Percentiles rank a stretch among this genome's conserved stretches.
Evolutionary conservation across 352 stramenopile species (phyloP).

Genomic region (Aphanomyces euteiches): DNA sequence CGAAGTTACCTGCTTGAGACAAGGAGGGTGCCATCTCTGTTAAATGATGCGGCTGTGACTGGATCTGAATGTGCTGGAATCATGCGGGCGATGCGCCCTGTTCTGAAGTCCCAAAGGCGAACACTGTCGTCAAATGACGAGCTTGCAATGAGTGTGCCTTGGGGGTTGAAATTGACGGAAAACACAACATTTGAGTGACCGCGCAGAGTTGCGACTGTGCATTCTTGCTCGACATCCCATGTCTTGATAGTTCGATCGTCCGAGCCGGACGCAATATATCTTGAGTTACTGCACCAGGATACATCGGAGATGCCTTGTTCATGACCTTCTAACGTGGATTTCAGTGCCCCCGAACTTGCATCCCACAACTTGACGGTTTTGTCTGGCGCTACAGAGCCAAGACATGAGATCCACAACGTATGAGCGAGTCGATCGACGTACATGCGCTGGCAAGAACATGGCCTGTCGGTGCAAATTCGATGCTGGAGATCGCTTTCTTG

Average conservation of each 20-base stretch:
- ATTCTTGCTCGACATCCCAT: conserved; percentile 90
- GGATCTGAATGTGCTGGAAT: conserved; percentile 93
- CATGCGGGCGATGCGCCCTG: conserved; percentile 80
- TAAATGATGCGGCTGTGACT: conserved; percentile 93
- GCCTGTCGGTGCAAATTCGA: conserved; percentile 60
- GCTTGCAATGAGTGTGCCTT: conserved; percentile 87
- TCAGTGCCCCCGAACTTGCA: conserved; percentile 34
- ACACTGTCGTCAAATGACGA: conserved; percentile 94
- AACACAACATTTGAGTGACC: conserved; percentile 95
- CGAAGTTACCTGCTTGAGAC: conserved; percentile 58
- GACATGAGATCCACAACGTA: background rate
- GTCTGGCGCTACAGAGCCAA: conserved; percentile 52
- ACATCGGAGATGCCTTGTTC: conserved; percentile 92
- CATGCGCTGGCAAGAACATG: conserved; percentile 61
- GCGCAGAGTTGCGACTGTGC: conserved; percentile 66
- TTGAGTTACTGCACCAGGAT: conserved; percentile 82
- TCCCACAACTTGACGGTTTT: conserved; percentile 75
- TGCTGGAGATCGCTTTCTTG: conserved; percentile 65
- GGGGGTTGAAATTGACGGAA: conserved; percentile 91
- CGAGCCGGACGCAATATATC: conserved; percentile 89
- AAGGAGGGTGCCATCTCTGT: conserved; percentile 92
- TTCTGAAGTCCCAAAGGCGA: conserved; percentile 94
- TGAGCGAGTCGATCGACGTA: conserved; percentile 26
- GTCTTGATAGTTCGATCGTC: conserved; percentile 95
- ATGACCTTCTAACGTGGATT: conserved; percentile 75